Evolutionary conservation across 169 alveolate genomes (phyloP).

Genomic region (Toxoplasma gondii): DNA sequence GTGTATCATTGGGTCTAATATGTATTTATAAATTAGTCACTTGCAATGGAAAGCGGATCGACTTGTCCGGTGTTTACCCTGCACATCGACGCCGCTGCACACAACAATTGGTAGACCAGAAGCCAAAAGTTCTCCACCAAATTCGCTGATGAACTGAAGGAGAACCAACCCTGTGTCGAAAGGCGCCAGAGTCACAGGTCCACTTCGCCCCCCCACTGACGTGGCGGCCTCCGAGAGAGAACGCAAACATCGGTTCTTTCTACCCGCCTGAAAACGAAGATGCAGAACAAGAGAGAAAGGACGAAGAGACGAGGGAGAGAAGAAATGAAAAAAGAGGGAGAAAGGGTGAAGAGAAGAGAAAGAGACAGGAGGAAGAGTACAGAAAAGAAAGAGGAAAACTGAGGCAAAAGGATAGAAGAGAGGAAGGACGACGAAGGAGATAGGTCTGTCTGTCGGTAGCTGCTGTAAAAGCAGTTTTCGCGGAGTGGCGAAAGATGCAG

Average conservation of each 20-base stretch:
- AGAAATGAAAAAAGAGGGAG: too few relatives aligned
- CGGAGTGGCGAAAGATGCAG: too few relatives aligned
- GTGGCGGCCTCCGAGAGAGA: neutral
- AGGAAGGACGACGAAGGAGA: too few relatives aligned
- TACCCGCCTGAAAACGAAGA: neutral
- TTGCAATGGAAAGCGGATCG: neutral
- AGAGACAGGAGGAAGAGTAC: too few relatives aligned
- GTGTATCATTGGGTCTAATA: too few relatives aligned
- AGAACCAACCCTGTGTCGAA: neutral
- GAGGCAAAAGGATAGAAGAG: too few relatives aligned
- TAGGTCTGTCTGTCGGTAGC: too few relatives aligned
- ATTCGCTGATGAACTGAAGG: neutral
- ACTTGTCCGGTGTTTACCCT: neutral
- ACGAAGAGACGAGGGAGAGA: neutral
- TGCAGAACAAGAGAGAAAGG: neutral
- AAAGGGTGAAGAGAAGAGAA: too few relatives aligned
- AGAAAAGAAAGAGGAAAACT: too few relatives aligned
- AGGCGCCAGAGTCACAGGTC: neutral
- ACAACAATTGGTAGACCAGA: neutral
- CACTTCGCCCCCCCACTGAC: neutral
- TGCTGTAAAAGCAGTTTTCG: too few relatives aligned
- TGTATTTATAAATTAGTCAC: too few relatives aligned
- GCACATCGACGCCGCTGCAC: slow-evolving; percentile 27
- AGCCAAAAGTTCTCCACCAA: neutral
- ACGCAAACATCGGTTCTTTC: neutral